Evolutionary conservation across 2,329 filamentous ascomycete genomes (phyloP), one percentile per base, ranked within the genome.

Genomic region (Fusarium brachygibbosum): DNA sequence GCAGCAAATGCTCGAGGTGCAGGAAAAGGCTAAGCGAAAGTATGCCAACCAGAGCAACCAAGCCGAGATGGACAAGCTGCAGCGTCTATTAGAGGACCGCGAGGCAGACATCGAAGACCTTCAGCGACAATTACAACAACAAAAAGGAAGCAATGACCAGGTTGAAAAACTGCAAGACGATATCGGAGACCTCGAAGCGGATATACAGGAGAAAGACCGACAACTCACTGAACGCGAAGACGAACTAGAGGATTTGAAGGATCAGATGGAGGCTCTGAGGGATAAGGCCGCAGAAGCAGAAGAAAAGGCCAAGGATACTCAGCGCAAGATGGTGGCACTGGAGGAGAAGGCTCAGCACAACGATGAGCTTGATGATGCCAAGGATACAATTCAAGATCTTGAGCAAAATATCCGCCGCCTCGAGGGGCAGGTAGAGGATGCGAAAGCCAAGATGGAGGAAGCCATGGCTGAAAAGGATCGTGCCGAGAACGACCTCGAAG

Each of bases 1-100:
- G 55, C 85, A 91, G 73, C 93, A 97, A 77, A 89, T 98, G 69
- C 82, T 90, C 58, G 93, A 97, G 67, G 88, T 97, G 63, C 92
- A 94, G 67, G 92, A 97, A 63, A 92, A 91, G 74, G 86, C 93
- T 55, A 93, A 93, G 79, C 88, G 88, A 74, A 91, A 91, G 74
- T 90, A 93, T 68, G 87, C 87, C 13, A 90, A 94, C 73, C 89
- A 93, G 69, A 88, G 85, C 61, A 86, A 93, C 70, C 89, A 88
- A 51, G 82, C 82, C 25, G 88, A 90, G 74, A 76, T 89, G 38
- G 85, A 90, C 34, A 82, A 83, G 45, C 77, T 94, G 31, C 86
- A 86, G 21, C 84, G 84, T 57, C 78, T 81, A 31, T 75, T 91
- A 6, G 83, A 89, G 29, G 85, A 87, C 35, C 87, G 86, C 56